phyloP scores from a whole-genome alignment of 257 asterid species.

The Gentiana straminea region DNA sequence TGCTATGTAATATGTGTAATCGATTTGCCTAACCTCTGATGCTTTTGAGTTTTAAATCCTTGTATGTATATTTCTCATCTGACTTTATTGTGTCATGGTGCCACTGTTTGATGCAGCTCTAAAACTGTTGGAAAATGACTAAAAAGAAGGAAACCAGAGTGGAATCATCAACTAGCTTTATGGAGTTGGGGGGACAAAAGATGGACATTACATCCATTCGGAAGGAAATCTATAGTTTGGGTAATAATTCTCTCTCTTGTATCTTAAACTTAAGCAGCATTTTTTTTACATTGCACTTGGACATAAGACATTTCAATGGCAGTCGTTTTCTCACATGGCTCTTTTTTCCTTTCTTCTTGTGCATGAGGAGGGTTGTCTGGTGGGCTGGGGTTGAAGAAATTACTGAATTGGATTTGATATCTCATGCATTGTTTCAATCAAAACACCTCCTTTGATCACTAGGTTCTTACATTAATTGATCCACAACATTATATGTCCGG shows the following conservation, averaged over 20 bases:
- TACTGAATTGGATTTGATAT: too few relatives aligned
- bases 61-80: too few relatives aligned
- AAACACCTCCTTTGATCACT: too few relatives aligned
- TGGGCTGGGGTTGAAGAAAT: too few relatives aligned
- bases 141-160: conserved; percentile 2
- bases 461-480: too few relatives aligned
- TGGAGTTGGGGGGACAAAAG: conserved; percentile 21
- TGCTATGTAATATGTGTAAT: too few relatives aligned
- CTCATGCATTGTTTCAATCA: too few relatives aligned
- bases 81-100: not conserved
- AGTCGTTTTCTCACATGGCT: not conserved
- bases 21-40: too few relatives aligned
- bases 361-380: too few relatives aligned
- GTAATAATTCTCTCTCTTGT: conserved; percentile 13
- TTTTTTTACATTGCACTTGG: not conserved
- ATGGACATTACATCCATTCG: conserved; percentile 46
- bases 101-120: not conserved
- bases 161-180: conserved; percentile 4
- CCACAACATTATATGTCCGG: too few relatives aligned
- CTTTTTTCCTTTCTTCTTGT: not conserved
- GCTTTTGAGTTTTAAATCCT: too few relatives aligned
- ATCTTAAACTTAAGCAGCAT: not conserved
- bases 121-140: conserved; percentile 8
- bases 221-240: conserved; percentile 52
- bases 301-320: not conserved